Base-by-base conservation (phyloP, 768 basidiomycete species). In the Pseudohyphozyma bogoriensis region DNA sequence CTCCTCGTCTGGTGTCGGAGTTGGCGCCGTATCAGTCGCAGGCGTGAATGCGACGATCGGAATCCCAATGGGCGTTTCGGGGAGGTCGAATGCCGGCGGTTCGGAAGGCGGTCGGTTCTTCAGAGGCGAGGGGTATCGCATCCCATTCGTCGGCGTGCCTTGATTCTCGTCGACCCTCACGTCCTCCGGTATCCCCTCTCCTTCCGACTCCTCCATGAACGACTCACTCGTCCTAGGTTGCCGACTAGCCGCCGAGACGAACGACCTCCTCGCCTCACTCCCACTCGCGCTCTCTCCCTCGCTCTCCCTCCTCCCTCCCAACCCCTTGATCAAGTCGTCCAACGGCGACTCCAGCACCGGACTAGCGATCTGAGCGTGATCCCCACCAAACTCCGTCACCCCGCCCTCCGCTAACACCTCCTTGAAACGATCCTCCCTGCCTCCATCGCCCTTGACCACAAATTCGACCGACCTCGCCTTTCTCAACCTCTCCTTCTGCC, bases 321-420 rank as follows among this genome's bases (percentile, higher is more conserved):
- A 24, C 49, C 49, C 47, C 39, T 50, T 37, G 45, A 56, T 56
- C 26, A 56, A 32, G 11, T 47, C 55, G 32, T 15, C 22, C 33
- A 56, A 44, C 26, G 55, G 55, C n/a, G n/a, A n/a, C n/a, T n/a
- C n/a, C n/a, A n/a, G n/a, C n/a, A n/a, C n/a, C n/a, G n/a, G n/a
- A n/a, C n/a, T n/a, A n/a, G n/a, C n/a, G n/a, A n/a, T n/a, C n/a
- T n/a, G n/a, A n/a, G n/a, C n/a, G n/a, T n/a, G n/a, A n/a, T n/a
- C n/a, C n/a, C n/a, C n/a, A n/a, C n/a, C n/a, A n/a, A n/a, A n/a
- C n/a, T n/a, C n/a, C n/a, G n/a, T n/a, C n/a, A n/a, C n/a, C n/a
- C n/a, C n/a, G n/a, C n/a, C n/a, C n/a, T n/a, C n/a, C n/a, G n/a
- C n/a, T n/a, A n/a, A n/a, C n/a, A n/a, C n/a, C n/a, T n/a, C n/a